These are phyloP conservation scores for Paramecium sonneborni DNA, from an alignment of 73 alveolate genomes.

Conservation along the genomic window DNA sequence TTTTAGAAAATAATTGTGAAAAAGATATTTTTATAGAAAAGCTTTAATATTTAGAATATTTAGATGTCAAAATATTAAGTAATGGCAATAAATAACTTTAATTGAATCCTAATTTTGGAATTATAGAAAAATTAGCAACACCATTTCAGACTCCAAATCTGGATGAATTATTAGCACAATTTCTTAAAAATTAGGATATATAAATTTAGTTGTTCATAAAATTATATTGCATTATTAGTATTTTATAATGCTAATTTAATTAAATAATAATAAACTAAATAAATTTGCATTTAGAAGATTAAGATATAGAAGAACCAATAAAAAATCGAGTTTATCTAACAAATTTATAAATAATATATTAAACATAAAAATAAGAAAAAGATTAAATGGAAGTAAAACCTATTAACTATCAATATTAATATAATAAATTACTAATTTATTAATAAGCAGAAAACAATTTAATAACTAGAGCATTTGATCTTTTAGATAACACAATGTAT, in stretches of 20 bases:
- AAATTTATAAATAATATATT: neutral
- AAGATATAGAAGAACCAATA: neutral
- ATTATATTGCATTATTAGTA: neutral
- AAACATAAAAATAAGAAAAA: neutral
- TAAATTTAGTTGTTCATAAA: neutral
- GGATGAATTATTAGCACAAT: neutral
- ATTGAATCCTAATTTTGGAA: neutral
- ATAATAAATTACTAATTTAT: neutral
- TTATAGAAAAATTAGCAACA: neutral
- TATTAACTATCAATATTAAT: neutral
- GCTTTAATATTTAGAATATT: neutral
- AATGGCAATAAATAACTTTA: neutral
- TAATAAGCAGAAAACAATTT: constrained; percentile 12
- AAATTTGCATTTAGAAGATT: neutral
- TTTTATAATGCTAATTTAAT: neutral
- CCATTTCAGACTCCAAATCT: neutral
- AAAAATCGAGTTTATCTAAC: neutral
- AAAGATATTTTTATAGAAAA: neutral
- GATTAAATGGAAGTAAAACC: neutral
- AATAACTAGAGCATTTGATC: constrained; percentile 16
- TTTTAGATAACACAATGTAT: constrained; percentile 7
- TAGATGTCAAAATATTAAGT: neutral
- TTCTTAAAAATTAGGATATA: neutral
- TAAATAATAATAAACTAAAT: neutral
- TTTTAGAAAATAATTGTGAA: neutral